These are phyloP conservation scores for Acanthochlamys bracteata DNA, from an alignment of 106 monocot genomes.

Conservation along the genomic window DNA sequence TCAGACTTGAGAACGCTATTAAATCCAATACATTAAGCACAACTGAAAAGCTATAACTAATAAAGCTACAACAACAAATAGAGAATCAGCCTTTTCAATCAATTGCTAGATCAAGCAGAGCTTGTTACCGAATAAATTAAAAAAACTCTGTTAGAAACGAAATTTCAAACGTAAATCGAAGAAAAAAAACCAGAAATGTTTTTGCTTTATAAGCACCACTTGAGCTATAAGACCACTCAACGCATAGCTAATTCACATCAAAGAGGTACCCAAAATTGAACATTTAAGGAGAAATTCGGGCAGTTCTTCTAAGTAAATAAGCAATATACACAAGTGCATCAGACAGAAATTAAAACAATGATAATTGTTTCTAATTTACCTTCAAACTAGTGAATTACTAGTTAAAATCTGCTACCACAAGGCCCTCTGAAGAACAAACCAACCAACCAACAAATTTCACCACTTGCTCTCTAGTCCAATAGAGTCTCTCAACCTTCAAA, in stretches of 20 bases:
- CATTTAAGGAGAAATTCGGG: neutral
- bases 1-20: too few species aligned
- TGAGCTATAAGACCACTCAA: slow-evolving; percentile 8
- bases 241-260: slow-evolving; percentile 6
- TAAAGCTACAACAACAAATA: too few species aligned
- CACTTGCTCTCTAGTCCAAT: too few species aligned
- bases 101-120: too few species aligned
- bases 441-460: neutral
- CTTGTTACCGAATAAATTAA: too few species aligned
- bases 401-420: too few species aligned
- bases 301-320: neutral
- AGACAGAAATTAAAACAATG: neutral
- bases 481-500: neutral
- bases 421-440: neutral
- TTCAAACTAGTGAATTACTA: neutral
- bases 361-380: neutral
- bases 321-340: neutral
- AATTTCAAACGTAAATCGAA: neutral
- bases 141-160: too few species aligned
- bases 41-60: too few species aligned
- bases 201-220: neutral
- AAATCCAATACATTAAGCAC: too few species aligned
- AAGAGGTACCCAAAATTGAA: slow-evolving; percentile 10
- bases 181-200: neutral
- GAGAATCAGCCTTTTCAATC: too few species aligned